Base-by-base conservation (phyloP, 192 early-diverging fungal species). In the Podila epigama region DNA sequence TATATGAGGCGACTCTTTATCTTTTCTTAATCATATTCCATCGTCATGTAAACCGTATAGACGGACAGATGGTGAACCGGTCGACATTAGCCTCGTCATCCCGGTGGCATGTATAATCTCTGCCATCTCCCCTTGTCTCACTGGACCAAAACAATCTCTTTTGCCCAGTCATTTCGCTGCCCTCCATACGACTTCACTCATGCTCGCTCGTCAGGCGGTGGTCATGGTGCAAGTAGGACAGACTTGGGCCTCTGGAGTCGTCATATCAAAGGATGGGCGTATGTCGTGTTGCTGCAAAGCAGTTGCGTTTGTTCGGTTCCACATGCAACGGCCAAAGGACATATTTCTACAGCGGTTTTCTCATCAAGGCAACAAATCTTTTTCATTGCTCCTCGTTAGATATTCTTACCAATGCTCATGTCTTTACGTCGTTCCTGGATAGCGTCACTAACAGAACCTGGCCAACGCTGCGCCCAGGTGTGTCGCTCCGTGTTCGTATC, bases 251-350 rank as follows among this genome's bases (percentile, higher is more conserved):
- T 73, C 70, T 29, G 79, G 70, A 5, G 70, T 81, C 13, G 55
- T 81, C 20, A 63, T 81, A 15, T 73, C 70, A 6, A 69, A 72
- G 52, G 48, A 75, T n/a, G 79, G 79, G n/a, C 71, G 79, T 81
- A 73, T 60, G 78, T 61, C 27, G 12, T 27, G 34, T 60, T 52
- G 18, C n/a, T 10, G 37, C 7, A 25, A 29, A 9, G 10, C 11
- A 40, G 9, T 15, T 8, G 1, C 20, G 28, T 36, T 7, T n/a
- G 11, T 59, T 16, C 29, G 25, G 29, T 15, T 54, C 16, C 11
- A 20, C 29, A 32, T 16, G n/a, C n/a, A n/a, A n/a, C n/a, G n/a
- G n/a, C n/a, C n/a, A n/a, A n/a, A n/a, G n/a, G n/a, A n/a, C n/a
- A n/a, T n/a, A n/a, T n/a, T n/a, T n/a, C n/a, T n/a, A n/a, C n/a